Conservation (phyloP, 73 alveolate species). For the Paramecium tetraurelia region DNA sequence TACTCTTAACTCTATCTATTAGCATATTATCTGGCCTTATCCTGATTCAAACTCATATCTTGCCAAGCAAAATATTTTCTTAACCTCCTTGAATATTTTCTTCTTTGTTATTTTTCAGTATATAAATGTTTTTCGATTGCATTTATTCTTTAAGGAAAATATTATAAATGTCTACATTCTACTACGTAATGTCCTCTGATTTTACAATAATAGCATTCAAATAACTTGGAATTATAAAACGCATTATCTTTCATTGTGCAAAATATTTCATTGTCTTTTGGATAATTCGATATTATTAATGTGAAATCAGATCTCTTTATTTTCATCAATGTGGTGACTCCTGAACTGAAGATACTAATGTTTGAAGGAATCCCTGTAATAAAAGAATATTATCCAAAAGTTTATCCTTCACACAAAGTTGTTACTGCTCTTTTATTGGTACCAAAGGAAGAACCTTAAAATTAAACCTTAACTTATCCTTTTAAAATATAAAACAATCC, state of each 20-base stretch:
- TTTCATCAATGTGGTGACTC: not conserved
- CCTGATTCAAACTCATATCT: not conserved
- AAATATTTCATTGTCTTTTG: slow-evolving; percentile 25
- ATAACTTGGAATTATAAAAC: not conserved
- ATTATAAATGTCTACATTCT: not conserved
- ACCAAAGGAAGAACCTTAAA: slow-evolving; percentile 14
- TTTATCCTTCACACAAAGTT: not conserved
- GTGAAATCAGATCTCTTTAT: slow-evolving; percentile 28
- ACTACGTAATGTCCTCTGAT: not conserved
- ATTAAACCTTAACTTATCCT: slow-evolving; percentile 17
- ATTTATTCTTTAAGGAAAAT: slow-evolving; percentile 2
- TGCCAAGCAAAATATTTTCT: not conserved
- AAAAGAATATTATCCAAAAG: slow-evolving; percentile 35
- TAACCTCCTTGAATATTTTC: not conserved
- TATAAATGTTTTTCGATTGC: not conserved
- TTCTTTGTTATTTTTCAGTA: not conserved
- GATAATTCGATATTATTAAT: not conserved
- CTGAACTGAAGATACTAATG: not conserved
- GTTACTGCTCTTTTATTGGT: not conserved
- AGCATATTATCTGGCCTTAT: not conserved
- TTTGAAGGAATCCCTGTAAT: slow-evolving; percentile 12
- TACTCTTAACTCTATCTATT: not conserved
- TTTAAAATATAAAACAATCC: slow-evolving; percentile 12
- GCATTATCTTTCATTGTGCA: slow-evolving; percentile 10
- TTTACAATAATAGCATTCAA: slow-evolving; percentile 43